Evolutionary conservation across 495 filamentous ascomycete species (phyloP).

Genomic region (Penicillium atrosanguineum): DNA sequence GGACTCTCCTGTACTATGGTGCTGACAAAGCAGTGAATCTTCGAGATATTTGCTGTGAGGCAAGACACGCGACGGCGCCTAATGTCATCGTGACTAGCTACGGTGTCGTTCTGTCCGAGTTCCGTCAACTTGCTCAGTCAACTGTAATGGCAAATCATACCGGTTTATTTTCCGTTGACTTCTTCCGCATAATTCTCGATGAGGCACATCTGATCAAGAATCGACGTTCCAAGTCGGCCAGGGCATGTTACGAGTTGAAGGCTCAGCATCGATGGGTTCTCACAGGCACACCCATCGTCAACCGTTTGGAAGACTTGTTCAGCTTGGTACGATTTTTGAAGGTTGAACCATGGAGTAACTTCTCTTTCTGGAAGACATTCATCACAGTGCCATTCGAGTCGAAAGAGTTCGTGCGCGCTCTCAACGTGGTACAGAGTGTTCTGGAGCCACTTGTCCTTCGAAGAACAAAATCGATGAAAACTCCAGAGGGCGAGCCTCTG

Average conservation of each 20-base stretch:
- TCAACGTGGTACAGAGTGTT: slow-evolving; percentile 96
- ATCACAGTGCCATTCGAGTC: slow-evolving; percentile 96
- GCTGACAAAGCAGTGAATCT: slow-evolving; percentile 75
- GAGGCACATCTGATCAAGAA: slow-evolving; percentile 97
- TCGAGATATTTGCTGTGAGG: slow-evolving; percentile 66
- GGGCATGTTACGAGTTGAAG: slow-evolving; percentile 85
- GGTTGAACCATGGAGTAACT: slow-evolving; percentile 97
- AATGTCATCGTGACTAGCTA: slow-evolving; percentile 96
- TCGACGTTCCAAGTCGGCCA: slow-evolving; percentile 80
- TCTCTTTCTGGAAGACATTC: slow-evolving; percentile 98
- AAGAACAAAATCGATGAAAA: slow-evolving; percentile 97
- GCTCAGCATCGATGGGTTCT: slow-evolving; percentile 89
- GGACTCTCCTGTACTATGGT: slow-evolving; percentile 87
- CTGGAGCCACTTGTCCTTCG: slow-evolving; percentile 93
- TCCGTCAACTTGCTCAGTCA: slow-evolving; percentile 60
- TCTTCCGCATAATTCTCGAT: slow-evolving; percentile 91
- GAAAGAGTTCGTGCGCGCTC: slow-evolving; percentile 85
- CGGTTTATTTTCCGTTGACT: slow-evolving; percentile 86
- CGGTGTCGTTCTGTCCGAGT: slow-evolving; percentile 87
- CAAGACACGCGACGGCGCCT: slow-evolving; percentile 73
- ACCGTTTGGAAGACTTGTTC: slow-evolving; percentile 95
- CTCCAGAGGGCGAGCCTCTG: slow-evolving; percentile 80
- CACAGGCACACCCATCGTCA: slow-evolving; percentile 96
- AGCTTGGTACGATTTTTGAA: slow-evolving; percentile 85
- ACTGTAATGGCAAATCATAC: slow-evolving; percentile 58